Conservation (phyloP, 2,329 filamentous ascomycete species). For the Scorias spongiosa region DNA sequence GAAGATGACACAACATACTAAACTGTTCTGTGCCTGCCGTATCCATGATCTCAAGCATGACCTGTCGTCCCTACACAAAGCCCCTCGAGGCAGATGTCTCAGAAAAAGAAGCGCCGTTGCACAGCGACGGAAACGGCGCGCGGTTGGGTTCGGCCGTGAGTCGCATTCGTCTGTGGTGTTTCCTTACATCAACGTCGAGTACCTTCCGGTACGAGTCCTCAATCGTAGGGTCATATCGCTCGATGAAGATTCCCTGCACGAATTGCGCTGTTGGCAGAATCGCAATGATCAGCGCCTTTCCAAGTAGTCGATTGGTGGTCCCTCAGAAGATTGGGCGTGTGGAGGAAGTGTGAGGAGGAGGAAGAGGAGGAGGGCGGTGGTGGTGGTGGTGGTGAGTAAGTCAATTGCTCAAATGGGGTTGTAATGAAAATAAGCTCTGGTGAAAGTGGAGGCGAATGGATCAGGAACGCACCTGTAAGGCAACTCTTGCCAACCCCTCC, state of each 20-base stretch:
- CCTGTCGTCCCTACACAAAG: slow-evolving; percentile 56
- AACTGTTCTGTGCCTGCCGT: slow-evolving; percentile 89
- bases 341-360: slow-evolving; percentile 4
- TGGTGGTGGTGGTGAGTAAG: not conserved
- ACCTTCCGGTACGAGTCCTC: slow-evolving; percentile 47
- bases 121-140: no score
- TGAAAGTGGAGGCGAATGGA: not conserved
- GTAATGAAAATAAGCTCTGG: no score
- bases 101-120: no score
- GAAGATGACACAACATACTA: slow-evolving; percentile 41
- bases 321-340: slow-evolving; percentile 4
- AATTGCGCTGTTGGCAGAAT: slow-evolving; percentile 53
- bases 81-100: not conserved
- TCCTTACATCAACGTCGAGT: slow-evolving; percentile 63
- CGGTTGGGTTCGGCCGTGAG: no score
- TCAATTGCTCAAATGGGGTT: not conserved
- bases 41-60: slow-evolving; percentile 80
- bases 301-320: slow-evolving; percentile 1
- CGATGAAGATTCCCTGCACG: slow-evolving; percentile 87
- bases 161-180: no score
- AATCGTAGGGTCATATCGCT: slow-evolving; percentile 51
- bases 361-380: no score
- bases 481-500: slow-evolving; percentile 88
- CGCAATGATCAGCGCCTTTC: no score
- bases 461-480: slow-evolving; percentile 51